Evolutionary conservation across 768 basidiomycete species (phyloP).

Genomic region (Mrakia hoshinonis): DNA sequence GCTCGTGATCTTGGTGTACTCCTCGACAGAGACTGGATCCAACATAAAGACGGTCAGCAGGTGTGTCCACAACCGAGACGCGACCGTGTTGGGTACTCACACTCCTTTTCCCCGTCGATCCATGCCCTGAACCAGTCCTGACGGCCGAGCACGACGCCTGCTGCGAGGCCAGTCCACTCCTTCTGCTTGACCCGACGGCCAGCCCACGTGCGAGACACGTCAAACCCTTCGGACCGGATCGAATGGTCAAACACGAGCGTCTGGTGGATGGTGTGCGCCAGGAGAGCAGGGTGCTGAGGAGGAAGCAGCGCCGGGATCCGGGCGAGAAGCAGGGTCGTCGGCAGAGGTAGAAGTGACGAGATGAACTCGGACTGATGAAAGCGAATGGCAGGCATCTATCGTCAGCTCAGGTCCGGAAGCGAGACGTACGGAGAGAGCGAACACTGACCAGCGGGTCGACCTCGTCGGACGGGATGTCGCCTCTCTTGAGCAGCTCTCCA

Average conservation of each 20-base stretch:
- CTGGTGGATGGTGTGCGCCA: slow-evolving; percentile 95
- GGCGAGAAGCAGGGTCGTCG: slow-evolving; percentile 64
- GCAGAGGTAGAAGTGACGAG: slow-evolving; percentile 62
- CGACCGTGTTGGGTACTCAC: slow-evolving; percentile 46
- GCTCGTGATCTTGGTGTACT: slow-evolving; percentile 74
- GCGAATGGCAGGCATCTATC: too few species aligned
- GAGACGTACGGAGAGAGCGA: background rate
- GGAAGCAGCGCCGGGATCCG: slow-evolving; percentile 65
- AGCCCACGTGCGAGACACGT: slow-evolving; percentile 50
- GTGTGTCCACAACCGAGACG: background rate
- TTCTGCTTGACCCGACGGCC: slow-evolving; percentile 31
- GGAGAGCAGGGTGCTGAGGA: slow-evolving; percentile 57
- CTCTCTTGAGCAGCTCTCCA: slow-evolving; percentile 59
- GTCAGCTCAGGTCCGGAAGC: background rate
- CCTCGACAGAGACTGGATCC: slow-evolving; percentile 67
- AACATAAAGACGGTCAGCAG: background rate
- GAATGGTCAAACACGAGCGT: slow-evolving; percentile 76
- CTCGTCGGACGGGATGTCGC: slow-evolving; percentile 48
- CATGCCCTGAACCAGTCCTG: slow-evolving; percentile 85
- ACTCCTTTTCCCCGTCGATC: slow-evolving; percentile 79
- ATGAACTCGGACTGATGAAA: slow-evolving; percentile 67
- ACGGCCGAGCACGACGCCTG: slow-evolving; percentile 65
- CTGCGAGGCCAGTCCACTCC: slow-evolving; percentile 66
- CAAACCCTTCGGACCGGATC: slow-evolving; percentile 65
- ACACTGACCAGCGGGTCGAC: slow-evolving; percentile 66